These are phyloP conservation scores for Stemphylium lycopersici DNA, from an alignment of 2,329 filamentous ascomycete genomes.

Conservation along the genomic window DNA sequence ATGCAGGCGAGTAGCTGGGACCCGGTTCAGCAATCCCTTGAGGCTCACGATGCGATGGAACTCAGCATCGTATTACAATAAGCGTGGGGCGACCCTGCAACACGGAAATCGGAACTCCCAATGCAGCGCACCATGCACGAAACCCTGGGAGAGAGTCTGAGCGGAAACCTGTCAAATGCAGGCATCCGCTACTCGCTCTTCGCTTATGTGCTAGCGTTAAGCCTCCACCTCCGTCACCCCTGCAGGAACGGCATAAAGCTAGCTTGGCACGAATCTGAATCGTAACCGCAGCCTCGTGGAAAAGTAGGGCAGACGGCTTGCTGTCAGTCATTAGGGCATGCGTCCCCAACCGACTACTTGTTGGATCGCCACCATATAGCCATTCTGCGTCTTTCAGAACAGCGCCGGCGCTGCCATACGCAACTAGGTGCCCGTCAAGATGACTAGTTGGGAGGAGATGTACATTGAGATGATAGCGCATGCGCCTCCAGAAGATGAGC, in stretches of 20 bases:
- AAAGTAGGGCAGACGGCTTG: not conserved
- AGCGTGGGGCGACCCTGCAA: constrained; percentile 1
- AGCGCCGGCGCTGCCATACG: constrained; percentile 8
- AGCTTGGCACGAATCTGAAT: constrained; percentile 13
- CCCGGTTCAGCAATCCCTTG: not conserved
- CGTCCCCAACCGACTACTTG: constrained; percentile 2
- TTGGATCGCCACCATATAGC: not conserved
- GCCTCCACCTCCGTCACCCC: constrained; percentile 4
- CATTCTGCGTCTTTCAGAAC: constrained; percentile 1
- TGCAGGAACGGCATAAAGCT: constrained; percentile 7
- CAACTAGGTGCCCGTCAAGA: constrained; percentile 8
- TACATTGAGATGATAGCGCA: constrained; percentile 26
- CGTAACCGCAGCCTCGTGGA: constrained; percentile 4
- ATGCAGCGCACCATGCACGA: not conserved
- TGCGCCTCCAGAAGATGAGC: constrained; percentile 36
- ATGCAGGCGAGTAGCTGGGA: not conserved
- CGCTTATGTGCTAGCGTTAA: constrained; percentile 7
- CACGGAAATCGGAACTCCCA: not conserved
- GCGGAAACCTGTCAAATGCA: constrained; percentile 13
- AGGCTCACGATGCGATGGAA: not conserved
- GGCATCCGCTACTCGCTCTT: constrained; percentile 1
- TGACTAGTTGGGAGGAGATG: constrained; percentile 27
- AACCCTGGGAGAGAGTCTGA: constrained; percentile 4
- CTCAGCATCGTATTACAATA: not conserved
- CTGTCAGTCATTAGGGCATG: constrained; percentile 10